phyloP scores from a whole-genome alignment of 768 basidiomycete genomes.

The Hebeloma cylindrosporum region DNA sequence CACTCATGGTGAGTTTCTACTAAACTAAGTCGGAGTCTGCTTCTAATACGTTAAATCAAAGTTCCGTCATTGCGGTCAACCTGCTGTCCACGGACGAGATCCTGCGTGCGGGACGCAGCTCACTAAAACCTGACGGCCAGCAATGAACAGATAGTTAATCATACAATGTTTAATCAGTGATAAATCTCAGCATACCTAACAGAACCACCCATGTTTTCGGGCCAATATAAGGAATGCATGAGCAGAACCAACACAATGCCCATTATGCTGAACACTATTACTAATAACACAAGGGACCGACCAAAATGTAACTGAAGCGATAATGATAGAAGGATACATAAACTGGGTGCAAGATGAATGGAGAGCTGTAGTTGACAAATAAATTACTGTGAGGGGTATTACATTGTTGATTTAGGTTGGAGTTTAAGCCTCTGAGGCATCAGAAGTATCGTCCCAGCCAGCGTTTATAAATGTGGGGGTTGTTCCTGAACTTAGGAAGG shows the following conservation, averaged over 20 bases:
- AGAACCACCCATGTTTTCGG: too few relatives aligned
- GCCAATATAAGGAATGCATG: too few relatives aligned
- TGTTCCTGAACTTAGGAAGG: slow-evolving; percentile 39
- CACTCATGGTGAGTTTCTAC: slow-evolving; percentile 78
- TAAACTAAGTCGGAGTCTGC: neutral
- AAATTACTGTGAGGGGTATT: neutral
- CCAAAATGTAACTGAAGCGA: slow-evolving; percentile 11
- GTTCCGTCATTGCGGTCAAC: slow-evolving; percentile 94
- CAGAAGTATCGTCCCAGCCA: slow-evolving; percentile 57
- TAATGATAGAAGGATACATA: slow-evolving; percentile 21
- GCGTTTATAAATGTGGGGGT: slow-evolving; percentile 54
- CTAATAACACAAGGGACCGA: slow-evolving; percentile 5
- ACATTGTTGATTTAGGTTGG: slow-evolving; percentile 5
- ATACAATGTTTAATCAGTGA: neutral
- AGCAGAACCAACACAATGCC: too few relatives aligned
- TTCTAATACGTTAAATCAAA: slow-evolving; percentile 32
- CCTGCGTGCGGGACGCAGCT: slow-evolving; percentile 83
- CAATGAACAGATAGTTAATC: too few relatives aligned
- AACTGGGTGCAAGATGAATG: slow-evolving; percentile 2
- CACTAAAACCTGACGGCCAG: slow-evolving; percentile 67
- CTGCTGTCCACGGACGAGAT: slow-evolving; percentile 96
- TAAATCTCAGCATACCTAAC: too few relatives aligned
- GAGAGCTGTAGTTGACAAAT: slow-evolving; percentile 9
- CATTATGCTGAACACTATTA: neutral
- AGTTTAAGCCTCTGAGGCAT: slow-evolving; percentile 31